Evolutionary conservation across 805 yeast genomes (phyloP).

Genomic region (Vanderwaltozyma verrucispora): DNA sequence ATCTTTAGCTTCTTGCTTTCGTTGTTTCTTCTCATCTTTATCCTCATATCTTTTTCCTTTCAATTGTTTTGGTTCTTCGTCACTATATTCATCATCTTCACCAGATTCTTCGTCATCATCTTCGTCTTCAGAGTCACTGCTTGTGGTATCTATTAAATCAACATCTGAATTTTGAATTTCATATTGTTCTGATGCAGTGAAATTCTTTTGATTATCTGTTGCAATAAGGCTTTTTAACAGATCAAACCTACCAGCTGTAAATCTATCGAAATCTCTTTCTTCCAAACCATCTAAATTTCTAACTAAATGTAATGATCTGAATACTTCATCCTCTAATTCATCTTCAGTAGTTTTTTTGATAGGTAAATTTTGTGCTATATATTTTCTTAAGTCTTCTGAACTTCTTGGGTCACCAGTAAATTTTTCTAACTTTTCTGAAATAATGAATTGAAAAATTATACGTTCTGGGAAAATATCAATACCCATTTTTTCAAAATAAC

Average conservation of each 20-base stretch:
- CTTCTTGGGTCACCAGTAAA: constrained; percentile 29
- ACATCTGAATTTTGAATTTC: constrained; percentile 21
- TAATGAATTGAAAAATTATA: constrained; percentile 67
- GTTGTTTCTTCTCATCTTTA: constrained; percentile 62
- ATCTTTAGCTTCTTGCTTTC: constrained; percentile 69
- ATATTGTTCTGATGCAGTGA: constrained; percentile 12
- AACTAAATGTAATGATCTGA: constrained; percentile 69
- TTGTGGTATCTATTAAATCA: constrained; percentile 20
- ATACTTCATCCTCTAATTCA: constrained; percentile 74
- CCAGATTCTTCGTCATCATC: constrained; percentile 29
- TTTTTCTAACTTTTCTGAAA: constrained; percentile 37
- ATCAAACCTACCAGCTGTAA: constrained; percentile 69
- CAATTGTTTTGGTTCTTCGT: constrained; percentile 30
- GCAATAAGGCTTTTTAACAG: constrained; percentile 58
- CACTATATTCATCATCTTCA: constrained; percentile 27
- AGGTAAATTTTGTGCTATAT: constrained; percentile 39
- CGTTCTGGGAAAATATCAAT: constrained; percentile 77
- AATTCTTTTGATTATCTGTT: constrained; percentile 27
- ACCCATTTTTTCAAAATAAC: constrained; percentile 65
- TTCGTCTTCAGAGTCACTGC: constrained; percentile 23
- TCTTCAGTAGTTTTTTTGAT: constrained; percentile 43
- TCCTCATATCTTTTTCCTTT: constrained; percentile 75
- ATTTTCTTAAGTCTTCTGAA: constrained; percentile 27
- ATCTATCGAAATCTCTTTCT: constrained; percentile 80
- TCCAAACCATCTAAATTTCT: constrained; percentile 75